Evolutionary conservation across 225 moss, liverwort and hornwort species (phyloP).

Genomic region (Ulota crispa): DNA sequence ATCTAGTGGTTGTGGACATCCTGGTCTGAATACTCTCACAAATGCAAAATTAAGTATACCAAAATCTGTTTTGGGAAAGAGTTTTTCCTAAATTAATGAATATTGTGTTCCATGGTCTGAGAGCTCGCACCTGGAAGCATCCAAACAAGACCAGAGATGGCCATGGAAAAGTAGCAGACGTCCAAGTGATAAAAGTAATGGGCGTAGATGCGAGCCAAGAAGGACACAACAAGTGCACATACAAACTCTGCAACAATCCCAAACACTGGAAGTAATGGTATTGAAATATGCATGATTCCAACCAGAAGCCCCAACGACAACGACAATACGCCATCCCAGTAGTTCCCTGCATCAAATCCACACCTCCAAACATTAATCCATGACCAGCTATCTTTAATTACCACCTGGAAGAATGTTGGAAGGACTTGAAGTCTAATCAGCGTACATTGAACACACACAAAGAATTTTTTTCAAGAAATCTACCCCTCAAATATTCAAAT

Average conservation of each 20-base stretch:
- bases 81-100: no score
- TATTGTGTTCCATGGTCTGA: background rate
- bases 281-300: conserved; percentile 31
- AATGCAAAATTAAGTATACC: no score
- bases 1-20: no score
- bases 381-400: background rate
- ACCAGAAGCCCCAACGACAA: conserved; percentile 53
- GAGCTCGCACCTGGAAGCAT: conserved; percentile 61
- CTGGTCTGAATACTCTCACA: no score
- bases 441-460: background rate
- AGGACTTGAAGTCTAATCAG: background rate
- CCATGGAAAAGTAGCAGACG: conserved; percentile 69
- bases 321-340: conserved; percentile 54
- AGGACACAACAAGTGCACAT: conserved; percentile 55
- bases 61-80: no score
- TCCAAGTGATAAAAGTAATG: conserved; percentile 51
- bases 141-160: conserved; percentile 68
- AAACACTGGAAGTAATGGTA: conserved; percentile 41
- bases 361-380: conserved; percentile 1
- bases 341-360: conserved; percentile 44
- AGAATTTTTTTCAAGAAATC: background rate
- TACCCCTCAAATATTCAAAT: background rate
- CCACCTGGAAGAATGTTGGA: background rate
- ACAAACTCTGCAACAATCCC: conserved; percentile 49
- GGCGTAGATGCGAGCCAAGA: conserved; percentile 48